Evolutionary conservation across 768 basidiomycete species (phyloP).

Genomic region (Gautieria morchelliformis): DNA sequence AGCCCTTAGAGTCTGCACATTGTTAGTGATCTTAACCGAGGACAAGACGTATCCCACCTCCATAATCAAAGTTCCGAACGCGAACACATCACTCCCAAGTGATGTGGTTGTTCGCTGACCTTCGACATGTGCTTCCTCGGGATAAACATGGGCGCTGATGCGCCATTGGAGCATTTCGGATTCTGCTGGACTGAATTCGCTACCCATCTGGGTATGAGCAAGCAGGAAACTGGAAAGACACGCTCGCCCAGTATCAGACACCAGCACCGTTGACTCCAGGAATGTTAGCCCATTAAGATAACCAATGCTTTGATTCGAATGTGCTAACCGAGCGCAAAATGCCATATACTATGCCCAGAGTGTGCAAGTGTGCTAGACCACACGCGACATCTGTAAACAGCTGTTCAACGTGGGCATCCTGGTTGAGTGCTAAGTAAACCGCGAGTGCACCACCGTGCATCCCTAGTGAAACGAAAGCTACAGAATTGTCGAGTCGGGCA

Average conservation of each 20-base stretch:
- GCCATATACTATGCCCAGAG: neutral
- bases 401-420: slow-evolving; percentile 32
- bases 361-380: neutral
- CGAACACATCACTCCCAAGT: neutral
- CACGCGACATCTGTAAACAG: slow-evolving; percentile 27
- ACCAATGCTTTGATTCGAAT: neutral
- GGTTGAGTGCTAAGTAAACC: slow-evolving; percentile 36
- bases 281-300: neutral
- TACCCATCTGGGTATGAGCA: neutral
- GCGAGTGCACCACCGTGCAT: slow-evolving; percentile 47
- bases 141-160: neutral
- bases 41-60: neutral
- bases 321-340: neutral
- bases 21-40: neutral
- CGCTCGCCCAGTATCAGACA: neutral
- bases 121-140: neutral
- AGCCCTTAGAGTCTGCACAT: neutral
- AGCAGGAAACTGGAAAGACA: slow-evolving; percentile 1
- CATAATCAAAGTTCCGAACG: neutral
- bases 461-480: slow-evolving; percentile 44
- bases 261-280: neutral
- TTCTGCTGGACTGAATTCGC: neutral
- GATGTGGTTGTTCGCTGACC: neutral
- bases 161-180: neutral
- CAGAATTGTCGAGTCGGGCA: slow-evolving; percentile 23